These are phyloP conservation scores for Stenocarpella maydis DNA, from an alignment of 2,329 filamentous ascomycete species.

Conservation along the genomic window DNA sequence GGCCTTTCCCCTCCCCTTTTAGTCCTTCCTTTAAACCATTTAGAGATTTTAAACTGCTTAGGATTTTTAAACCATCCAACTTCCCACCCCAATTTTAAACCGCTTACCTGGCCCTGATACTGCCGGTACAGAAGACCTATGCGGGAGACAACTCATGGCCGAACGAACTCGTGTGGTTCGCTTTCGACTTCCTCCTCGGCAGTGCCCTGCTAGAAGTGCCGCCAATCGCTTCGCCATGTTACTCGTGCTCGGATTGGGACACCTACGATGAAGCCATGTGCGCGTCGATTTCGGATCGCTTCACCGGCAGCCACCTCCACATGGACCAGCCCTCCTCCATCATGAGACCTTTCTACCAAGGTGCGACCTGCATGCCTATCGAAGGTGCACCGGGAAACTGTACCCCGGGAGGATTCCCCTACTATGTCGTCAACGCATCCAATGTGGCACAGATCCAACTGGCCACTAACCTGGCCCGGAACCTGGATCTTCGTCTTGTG, in stretches of 20 bases:
- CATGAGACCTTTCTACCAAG: slow-evolving; percentile 30
- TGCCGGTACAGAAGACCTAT: too few species aligned
- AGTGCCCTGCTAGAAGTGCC: slow-evolving; percentile 60
- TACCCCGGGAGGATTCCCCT: slow-evolving; percentile 51
- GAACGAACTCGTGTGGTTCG: slow-evolving; percentile 51
- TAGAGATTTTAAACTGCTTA: too few species aligned
- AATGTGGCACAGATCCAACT: slow-evolving; percentile 55
- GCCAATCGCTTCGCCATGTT: slow-evolving; percentile 62
- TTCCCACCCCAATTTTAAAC: too few species aligned
- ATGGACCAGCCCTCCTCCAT: slow-evolving; percentile 27
- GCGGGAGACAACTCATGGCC: slow-evolving; percentile 67
- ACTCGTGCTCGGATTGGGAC: slow-evolving; percentile 54
- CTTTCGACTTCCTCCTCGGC: slow-evolving; percentile 59
- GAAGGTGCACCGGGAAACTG: slow-evolving; percentile 42
- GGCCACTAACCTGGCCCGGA: slow-evolving; percentile 55
- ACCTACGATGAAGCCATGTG: slow-evolving; percentile 55
- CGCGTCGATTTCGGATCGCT: slow-evolving; percentile 45
- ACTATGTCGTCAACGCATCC: slow-evolving; percentile 51
- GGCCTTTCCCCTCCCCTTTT: too few species aligned
- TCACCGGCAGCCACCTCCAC: slow-evolving; percentile 47
- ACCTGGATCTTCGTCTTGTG: slow-evolving; percentile 56
- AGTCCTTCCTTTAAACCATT: too few species aligned
- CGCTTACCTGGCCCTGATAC: too few species aligned
- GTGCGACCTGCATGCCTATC: slow-evolving; percentile 46
- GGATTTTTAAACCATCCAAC: too few species aligned